phyloP scores from a whole-genome alignment of 148 eudicot species.

The Cornus kousa region DNA sequence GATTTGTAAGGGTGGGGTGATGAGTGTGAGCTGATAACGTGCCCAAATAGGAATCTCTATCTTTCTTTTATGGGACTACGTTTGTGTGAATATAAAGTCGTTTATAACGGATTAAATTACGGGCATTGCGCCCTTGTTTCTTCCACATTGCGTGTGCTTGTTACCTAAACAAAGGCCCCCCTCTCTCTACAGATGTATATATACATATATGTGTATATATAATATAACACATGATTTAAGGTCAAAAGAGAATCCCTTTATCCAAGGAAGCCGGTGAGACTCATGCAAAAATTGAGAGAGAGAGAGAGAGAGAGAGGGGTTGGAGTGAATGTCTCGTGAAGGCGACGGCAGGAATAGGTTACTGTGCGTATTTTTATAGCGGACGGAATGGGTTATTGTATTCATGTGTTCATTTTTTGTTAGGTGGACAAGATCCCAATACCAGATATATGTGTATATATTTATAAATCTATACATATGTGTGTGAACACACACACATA shows the following conservation, averaged over 20 bases:
- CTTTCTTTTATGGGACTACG: background rate
- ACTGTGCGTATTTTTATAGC: conserved; percentile 1
- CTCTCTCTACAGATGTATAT: background rate
- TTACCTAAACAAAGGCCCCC: too few relatives aligned
- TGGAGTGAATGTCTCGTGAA: conserved; percentile 63
- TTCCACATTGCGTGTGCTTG: conserved; percentile 24
- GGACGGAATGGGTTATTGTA: conserved; percentile 7
- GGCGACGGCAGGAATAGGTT: conserved; percentile 54
- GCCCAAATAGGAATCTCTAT: conserved; percentile 4
- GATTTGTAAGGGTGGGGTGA: background rate
- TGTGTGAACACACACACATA: too few relatives aligned
- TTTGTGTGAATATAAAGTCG: conserved; percentile 34
- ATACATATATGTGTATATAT: too few relatives aligned
- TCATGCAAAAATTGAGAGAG: background rate
- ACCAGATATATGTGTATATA: background rate
- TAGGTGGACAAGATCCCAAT: conserved; percentile 9
- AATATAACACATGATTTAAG: background rate
- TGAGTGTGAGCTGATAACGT: background rate
- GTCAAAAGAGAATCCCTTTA: conserved; percentile 24
- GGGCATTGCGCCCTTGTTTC: conserved; percentile 15
- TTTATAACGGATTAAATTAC: conserved; percentile 14
- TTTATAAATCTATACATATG: background rate
- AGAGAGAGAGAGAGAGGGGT: background rate
- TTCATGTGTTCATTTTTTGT: background rate
- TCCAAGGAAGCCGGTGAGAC: conserved; percentile 23